Evolutionary conservation across 768 basidiomycete species (phyloP).

Genomic region (Phaffia australis): DNA sequence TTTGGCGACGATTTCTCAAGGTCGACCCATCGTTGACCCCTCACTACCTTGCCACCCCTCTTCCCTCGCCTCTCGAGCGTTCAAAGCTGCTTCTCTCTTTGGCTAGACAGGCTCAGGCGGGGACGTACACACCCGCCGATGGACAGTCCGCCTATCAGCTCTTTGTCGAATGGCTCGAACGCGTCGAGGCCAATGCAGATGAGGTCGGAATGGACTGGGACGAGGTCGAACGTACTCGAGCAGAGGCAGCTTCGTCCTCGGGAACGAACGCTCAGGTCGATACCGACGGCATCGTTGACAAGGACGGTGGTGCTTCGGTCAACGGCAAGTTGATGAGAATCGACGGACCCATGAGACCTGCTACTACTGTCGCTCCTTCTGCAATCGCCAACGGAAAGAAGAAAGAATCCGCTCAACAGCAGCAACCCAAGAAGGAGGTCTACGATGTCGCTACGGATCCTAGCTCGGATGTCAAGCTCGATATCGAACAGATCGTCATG

Average conservation of each 20-base stretch:
- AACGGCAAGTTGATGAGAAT: conserved; percentile 60
- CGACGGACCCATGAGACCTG: conserved; percentile 49
- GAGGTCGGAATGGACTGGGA: conserved; percentile 82
- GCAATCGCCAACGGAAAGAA: conserved; percentile 24
- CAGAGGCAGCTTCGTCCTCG: not conserved
- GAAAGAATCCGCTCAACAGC: conserved; percentile 3
- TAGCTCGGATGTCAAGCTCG: conserved; percentile 54
- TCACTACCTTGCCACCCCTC: conserved; percentile 46
- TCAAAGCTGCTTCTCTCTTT: conserved; percentile 78
- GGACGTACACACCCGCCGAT: conserved; percentile 75
- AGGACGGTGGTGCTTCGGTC: conserved; percentile 43
- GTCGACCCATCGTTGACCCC: conserved; percentile 41
- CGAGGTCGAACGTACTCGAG: conserved; percentile 47
- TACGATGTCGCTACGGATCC: conserved; percentile 83
- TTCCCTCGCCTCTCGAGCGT: conserved; percentile 74
- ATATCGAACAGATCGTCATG: conserved; percentile 73
- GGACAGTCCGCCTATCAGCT: conserved; percentile 93
- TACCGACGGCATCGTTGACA: conserved; percentile 32
- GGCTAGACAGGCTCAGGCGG: conserved; percentile 69
- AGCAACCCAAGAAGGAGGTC: conserved; percentile 19
- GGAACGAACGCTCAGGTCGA: conserved; percentile 31
- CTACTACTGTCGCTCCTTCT: conserved; percentile 39
- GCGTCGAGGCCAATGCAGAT: conserved; percentile 80
- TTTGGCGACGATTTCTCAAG: conserved; percentile 80
- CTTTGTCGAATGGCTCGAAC: conserved; percentile 80